A percentile compares a stretch with the other conserved stretches of the same genome.
These are phyloP conservation scores for Babesia sp. DNA, from an alignment of 169 alveolate genomes.

Conservation along the genomic window DNA sequence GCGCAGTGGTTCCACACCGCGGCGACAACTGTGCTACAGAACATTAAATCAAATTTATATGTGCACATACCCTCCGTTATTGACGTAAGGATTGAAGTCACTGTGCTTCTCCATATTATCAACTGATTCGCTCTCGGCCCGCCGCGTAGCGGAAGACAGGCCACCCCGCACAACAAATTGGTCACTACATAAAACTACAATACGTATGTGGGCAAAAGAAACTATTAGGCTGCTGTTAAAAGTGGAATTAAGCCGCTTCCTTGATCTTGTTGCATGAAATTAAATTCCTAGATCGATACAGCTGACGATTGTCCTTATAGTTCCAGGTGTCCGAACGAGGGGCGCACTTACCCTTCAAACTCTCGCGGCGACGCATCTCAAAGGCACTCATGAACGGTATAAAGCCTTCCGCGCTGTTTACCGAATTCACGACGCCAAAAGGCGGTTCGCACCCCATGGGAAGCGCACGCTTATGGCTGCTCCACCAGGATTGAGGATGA, in stretches of 20 bases:
- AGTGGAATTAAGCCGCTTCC: conserved; percentile 15
- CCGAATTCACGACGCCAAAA: neutral
- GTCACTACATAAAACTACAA: neutral
- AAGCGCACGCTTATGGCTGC: neutral
- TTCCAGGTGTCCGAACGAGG: conserved; percentile 10
- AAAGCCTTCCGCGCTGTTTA: conserved; percentile 41
- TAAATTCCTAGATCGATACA: neutral
- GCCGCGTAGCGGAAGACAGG: neutral
- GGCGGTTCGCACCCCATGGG: conserved; percentile 2
- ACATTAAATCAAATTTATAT: neutral
- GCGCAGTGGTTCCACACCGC: conserved; percentile 90
- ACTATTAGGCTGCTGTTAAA: neutral
- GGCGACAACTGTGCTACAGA: conserved; percentile 82
- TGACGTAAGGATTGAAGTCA: conserved; percentile 73
- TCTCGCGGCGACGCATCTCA: conserved; percentile 44
- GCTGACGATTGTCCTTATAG: conserved; percentile 21
- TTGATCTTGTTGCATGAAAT: neutral
- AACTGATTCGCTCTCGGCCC: neutral
- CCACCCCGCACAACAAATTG: conserved; percentile 3
- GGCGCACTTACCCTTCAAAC: conserved; percentile 47
- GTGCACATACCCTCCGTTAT: conserved; percentile 76
- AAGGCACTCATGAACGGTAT: conserved; percentile 55
- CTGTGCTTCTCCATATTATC: conserved; percentile 22
- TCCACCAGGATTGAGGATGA: conserved; percentile 6
- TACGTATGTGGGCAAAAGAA: neutral